These are phyloP conservation scores for Teratosphaeria viscida DNA, from an alignment of 2,329 filamentous ascomycete species.

Conservation along the genomic window DNA sequence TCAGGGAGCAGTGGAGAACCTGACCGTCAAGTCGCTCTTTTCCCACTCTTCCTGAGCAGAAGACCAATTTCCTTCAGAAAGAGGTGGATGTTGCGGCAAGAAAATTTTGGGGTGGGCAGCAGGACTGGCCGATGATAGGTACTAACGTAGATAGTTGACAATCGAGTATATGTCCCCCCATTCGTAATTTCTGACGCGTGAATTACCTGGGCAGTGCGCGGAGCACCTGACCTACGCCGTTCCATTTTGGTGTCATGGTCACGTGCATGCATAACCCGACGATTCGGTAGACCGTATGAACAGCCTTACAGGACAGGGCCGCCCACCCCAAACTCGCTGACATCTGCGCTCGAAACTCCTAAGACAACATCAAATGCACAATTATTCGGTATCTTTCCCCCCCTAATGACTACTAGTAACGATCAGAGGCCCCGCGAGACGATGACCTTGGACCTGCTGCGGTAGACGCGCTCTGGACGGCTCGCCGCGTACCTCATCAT, in stretches of 20 bases:
- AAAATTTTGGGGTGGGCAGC: not conserved
- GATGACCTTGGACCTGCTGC: not conserved
- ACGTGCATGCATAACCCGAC: not conserved
- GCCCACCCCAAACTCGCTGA: too few relatives aligned
- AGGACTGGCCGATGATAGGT: not conserved
- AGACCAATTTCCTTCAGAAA: not conserved
- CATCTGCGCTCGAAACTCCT: not conserved
- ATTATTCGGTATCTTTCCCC: not conserved
- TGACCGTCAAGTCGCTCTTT: conserved; percentile 1
- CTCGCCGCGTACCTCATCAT: not conserved
- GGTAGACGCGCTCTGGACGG: not conserved
- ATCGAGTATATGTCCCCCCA: not conserved
- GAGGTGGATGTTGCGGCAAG: conserved; percentile 3
- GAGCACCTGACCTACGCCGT: too few relatives aligned
- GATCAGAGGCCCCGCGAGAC: not conserved
- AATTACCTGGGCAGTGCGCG: too few relatives aligned
- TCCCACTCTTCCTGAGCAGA: not conserved
- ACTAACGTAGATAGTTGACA: not conserved
- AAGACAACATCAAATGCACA: not conserved
- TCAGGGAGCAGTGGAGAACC: not conserved
- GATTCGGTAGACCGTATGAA: not conserved
- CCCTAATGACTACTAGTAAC: not conserved
- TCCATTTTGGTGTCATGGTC: not conserved
- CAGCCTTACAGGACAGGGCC: too few relatives aligned
- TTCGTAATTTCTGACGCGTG: not conserved